phyloP scores from a whole-genome alignment of 163 green algal genomes.

The Scenedesmus sp. region DNA sequence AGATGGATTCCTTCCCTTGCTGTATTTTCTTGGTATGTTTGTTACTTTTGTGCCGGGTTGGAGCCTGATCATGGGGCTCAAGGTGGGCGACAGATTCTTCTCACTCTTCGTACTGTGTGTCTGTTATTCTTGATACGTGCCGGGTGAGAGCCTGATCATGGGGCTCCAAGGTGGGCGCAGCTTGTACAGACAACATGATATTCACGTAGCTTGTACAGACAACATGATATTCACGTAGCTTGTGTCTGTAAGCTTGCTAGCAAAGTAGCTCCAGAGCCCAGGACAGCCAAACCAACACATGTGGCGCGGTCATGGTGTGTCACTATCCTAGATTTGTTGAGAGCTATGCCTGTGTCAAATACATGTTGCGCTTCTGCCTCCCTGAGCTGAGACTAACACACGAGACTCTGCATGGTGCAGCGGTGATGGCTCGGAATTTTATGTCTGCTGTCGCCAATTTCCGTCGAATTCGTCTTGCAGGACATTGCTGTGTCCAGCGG shows the following conservation, averaged over 20 bases:
- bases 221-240: too few relatives aligned
- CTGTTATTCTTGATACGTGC: slow-evolving; percentile 80
- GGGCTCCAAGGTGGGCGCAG: neutral
- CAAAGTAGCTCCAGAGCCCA: too few relatives aligned
- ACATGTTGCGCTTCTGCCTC: too few relatives aligned
- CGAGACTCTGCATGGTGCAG: too few relatives aligned
- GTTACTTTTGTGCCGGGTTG: neutral
- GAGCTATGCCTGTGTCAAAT: neutral
- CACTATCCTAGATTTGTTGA: neutral
- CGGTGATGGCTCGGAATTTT: neutral
- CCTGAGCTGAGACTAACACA: too few relatives aligned
- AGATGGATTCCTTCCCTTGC: too few relatives aligned
- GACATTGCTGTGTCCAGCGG: slow-evolving; percentile 95
- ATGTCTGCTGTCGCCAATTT: neutral
- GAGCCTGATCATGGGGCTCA: slow-evolving; percentile 31
- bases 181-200: too few relatives aligned
- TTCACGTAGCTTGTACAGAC: neutral
- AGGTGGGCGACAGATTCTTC: too few relatives aligned
- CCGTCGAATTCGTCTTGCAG: slow-evolving; percentile 52
- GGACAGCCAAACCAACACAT: too few relatives aligned
- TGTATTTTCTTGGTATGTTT: too few relatives aligned
- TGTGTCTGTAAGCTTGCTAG: too few relatives aligned
- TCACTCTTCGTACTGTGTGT: too few relatives aligned
- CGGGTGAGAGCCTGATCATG: slow-evolving; percentile 98
- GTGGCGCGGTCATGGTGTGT: neutral